A percentile compares a stretch with the other conserved stretches of the same genome.
phyloP scores from a whole-genome alignment of 192 early-diverging fungal genomes.

The Umbelopsis sp. region DNA sequence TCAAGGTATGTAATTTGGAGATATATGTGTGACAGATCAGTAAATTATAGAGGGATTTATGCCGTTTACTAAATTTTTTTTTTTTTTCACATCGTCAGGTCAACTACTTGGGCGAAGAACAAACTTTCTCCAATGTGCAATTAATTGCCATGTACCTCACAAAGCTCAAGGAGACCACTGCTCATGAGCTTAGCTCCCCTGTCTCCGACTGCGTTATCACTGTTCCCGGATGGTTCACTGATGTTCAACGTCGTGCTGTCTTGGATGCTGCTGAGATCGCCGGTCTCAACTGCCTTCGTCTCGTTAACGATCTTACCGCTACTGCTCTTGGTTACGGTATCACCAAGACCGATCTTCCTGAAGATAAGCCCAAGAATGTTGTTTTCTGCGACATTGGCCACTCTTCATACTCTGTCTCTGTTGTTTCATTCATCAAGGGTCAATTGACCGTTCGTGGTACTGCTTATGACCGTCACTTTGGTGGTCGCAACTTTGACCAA shows the following conservation, averaged over 20 bases:
- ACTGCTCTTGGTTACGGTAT: slow-evolving; percentile 97
- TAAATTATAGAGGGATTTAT: neutral
- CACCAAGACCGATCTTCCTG: slow-evolving; percentile 96
- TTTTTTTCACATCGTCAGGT: slow-evolving; percentile 51
- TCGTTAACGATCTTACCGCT: slow-evolving; percentile 94
- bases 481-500: slow-evolving; percentile 95
- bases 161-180: slow-evolving; percentile 90
- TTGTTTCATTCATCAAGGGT: slow-evolving; percentile 95
- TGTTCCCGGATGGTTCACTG: slow-evolving; percentile 93
- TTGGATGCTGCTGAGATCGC: slow-evolving; percentile 86
- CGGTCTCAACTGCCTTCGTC: slow-evolving; percentile 86
- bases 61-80: neutral
- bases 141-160: slow-evolving; percentile 92
- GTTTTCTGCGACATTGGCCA: slow-evolving; percentile 95
- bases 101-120: slow-evolving; percentile 76
- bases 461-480: slow-evolving; percentile 92
- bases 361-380: slow-evolving; percentile 89
- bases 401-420: slow-evolving; percentile 69
- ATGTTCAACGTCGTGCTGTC: slow-evolving; percentile 88
- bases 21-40: neutral
- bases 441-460: slow-evolving; percentile 91
- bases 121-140: slow-evolving; percentile 86
- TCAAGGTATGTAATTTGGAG: slow-evolving; percentile 49
- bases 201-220: slow-evolving; percentile 95
- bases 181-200: slow-evolving; percentile 78